Evolutionary conservation across 306 rosid species (phyloP).

Genomic region (Carpinus viminea): DNA sequence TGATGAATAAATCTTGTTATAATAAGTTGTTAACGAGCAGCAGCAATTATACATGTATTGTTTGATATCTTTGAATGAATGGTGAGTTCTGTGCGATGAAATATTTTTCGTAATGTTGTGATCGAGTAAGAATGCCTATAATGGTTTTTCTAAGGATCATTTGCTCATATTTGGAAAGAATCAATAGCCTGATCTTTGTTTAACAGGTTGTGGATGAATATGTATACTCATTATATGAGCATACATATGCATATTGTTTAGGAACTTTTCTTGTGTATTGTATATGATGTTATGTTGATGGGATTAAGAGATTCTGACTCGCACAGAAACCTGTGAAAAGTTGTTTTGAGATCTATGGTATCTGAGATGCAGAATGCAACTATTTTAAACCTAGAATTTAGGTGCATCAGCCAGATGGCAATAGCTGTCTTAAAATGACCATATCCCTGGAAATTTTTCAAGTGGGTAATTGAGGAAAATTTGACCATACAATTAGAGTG

Average conservation of each 20-base stretch:
- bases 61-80: not conserved
- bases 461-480: not conserved
- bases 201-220: not conserved
- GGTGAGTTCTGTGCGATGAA: not conserved
- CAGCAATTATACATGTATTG: not conserved
- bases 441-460: not conserved
- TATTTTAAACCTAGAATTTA: not conserved
- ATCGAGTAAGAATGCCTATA: not conserved
- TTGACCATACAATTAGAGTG: not conserved
- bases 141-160: not conserved
- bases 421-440: not conserved
- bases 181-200: not conserved
- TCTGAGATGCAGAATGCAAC: too few relatives aligned
- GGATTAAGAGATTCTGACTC: too few relatives aligned
- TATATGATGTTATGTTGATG: too few relatives aligned
- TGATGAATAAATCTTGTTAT: not conserved
- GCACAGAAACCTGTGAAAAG: not conserved
- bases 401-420: not conserved
- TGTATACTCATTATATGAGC: not conserved
- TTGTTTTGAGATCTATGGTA: not conserved
- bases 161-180: not conserved
- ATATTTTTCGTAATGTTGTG: not conserved
- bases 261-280: too few relatives aligned
- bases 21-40: not conserved
- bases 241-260: too few relatives aligned